These are phyloP conservation scores for Emergomyces pasteurianus DNA, from an alignment of 2,329 filamentous ascomycete genomes.

Conservation along the genomic window DNA sequence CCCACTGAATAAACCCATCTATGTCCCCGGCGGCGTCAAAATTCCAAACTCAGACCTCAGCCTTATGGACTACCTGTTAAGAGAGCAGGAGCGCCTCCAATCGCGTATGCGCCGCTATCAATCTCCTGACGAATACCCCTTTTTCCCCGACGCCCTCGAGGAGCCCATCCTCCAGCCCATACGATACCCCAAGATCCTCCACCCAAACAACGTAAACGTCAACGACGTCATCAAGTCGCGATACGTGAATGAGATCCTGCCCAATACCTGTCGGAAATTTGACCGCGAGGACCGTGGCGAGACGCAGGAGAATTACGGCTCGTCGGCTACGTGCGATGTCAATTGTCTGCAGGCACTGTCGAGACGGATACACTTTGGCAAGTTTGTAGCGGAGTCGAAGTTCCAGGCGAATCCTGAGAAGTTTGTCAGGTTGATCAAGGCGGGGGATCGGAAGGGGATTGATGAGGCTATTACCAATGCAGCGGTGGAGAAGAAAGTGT, in stretches of 20 bases:
- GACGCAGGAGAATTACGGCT: slow-evolving; percentile 88
- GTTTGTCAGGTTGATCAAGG: slow-evolving; percentile 73
- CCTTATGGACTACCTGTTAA: slow-evolving; percentile 89
- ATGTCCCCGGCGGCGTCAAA: slow-evolving; percentile 63
- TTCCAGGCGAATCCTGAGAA: slow-evolving; percentile 70
- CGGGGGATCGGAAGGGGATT: slow-evolving; percentile 66
- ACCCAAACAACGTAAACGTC: slow-evolving; percentile 80
- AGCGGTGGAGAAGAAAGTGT: slow-evolving; percentile 79
- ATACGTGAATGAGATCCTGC: slow-evolving; percentile 75
- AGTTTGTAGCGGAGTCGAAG: slow-evolving; percentile 95
- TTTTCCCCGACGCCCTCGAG: slow-evolving; percentile 75
- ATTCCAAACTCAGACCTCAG: slow-evolving; percentile 63
- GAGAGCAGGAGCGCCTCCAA: slow-evolving; percentile 80
- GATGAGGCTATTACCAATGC: slow-evolving; percentile 82
- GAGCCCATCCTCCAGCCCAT: slow-evolving; percentile 76
- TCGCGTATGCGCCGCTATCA: slow-evolving; percentile 90
- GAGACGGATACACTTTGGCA: slow-evolving; percentile 89
- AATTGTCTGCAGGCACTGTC: slow-evolving; percentile 79
- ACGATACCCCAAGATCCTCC: slow-evolving; percentile 76
- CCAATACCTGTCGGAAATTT: slow-evolving; percentile 66
- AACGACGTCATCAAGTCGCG: slow-evolving; percentile 76
- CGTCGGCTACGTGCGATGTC: slow-evolving; percentile 82
- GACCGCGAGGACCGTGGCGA: slow-evolving; percentile 64
- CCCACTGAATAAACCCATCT: slow-evolving; percentile 80
- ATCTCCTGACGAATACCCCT: slow-evolving; percentile 92